These are phyloP conservation scores for Epichloe gansuensis DNA, from an alignment of 2,329 filamentous ascomycete genomes.

Conservation along the genomic window DNA sequence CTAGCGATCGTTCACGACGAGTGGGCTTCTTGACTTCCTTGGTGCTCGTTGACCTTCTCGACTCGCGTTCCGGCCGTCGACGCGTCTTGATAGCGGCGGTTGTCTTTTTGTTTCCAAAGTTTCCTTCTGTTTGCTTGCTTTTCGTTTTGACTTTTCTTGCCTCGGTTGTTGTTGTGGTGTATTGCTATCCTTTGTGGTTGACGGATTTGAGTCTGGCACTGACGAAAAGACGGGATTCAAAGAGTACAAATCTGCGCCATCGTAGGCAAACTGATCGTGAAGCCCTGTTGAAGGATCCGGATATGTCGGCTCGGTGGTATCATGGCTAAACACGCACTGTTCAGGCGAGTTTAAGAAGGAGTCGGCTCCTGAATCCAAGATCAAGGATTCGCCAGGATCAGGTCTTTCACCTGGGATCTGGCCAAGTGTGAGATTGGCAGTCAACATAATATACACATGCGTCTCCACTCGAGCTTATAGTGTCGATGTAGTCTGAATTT, in stretches of 20 bases:
- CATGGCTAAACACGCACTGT: neutral
- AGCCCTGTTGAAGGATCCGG: neutral
- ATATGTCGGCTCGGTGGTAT: neutral
- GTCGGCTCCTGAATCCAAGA: neutral
- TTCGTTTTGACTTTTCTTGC: neutral
- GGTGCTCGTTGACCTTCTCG: neutral
- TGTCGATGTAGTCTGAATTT: neutral
- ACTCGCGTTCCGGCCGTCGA: neutral
- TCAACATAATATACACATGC: neutral
- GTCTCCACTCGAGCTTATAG: neutral
- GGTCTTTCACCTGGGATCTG: neutral
- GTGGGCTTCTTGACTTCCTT: neutral
- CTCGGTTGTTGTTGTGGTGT: neutral
- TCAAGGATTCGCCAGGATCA: neutral
- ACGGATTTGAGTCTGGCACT: neutral
- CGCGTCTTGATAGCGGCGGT: neutral
- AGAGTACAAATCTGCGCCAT: neutral
- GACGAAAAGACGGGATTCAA: neutral
- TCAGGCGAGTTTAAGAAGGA: neutral
- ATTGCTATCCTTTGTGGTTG: neutral
- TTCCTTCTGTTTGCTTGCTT: neutral
- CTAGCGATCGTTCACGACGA: slow-evolving; percentile 45
- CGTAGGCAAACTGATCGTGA: neutral
- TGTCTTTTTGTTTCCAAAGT: neutral
- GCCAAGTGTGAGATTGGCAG: neutral